These are phyloP conservation scores for Fusarium coffeatum DNA, from an alignment of 2,329 filamentous ascomycete species.

Conservation along the genomic window DNA sequence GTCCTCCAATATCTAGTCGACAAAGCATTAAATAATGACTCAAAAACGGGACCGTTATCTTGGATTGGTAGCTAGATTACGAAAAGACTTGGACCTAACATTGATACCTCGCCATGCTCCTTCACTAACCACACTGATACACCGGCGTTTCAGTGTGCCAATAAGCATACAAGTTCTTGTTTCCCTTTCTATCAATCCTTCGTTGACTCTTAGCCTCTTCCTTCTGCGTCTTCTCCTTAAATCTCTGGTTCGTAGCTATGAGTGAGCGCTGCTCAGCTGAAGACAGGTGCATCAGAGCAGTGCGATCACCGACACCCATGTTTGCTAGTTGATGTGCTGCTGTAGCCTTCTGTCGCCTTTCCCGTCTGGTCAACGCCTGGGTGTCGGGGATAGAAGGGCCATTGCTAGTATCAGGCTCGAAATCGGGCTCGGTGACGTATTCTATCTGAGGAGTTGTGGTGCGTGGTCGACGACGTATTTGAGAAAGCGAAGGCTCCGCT, in stretches of 20 bases:
- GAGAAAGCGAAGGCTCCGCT: background rate
- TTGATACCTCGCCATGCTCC: background rate
- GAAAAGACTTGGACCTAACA: background rate
- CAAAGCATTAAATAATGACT: background rate
- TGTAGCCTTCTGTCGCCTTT: slow-evolving; percentile 1
- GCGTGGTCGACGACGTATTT: rapidly evolving
- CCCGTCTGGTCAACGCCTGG: background rate
- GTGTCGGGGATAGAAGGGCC: rapidly evolving
- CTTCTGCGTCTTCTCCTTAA: slow-evolving; percentile 18
- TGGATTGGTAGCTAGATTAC: background rate
- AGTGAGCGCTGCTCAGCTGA: slow-evolving; percentile 10
- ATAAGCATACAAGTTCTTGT: slow-evolving; percentile 24
- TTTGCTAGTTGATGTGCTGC: background rate
- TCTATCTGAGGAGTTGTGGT: background rate
- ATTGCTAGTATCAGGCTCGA: background rate
- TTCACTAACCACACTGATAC: slow-evolving; percentile 8
- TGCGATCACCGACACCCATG: background rate
- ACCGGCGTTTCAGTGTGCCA: slow-evolving; percentile 23
- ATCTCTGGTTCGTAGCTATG: background rate
- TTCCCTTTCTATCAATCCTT: slow-evolving; percentile 11
- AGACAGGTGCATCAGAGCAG: slow-evolving; percentile 5
- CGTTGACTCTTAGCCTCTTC: slow-evolving; percentile 12
- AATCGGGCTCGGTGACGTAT: background rate
- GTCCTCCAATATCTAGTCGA: background rate
- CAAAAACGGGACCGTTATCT: background rate